Evolutionary conservation across 2,329 filamentous ascomycete genomes (phyloP).

Genomic region (Onygena corvina): DNA sequence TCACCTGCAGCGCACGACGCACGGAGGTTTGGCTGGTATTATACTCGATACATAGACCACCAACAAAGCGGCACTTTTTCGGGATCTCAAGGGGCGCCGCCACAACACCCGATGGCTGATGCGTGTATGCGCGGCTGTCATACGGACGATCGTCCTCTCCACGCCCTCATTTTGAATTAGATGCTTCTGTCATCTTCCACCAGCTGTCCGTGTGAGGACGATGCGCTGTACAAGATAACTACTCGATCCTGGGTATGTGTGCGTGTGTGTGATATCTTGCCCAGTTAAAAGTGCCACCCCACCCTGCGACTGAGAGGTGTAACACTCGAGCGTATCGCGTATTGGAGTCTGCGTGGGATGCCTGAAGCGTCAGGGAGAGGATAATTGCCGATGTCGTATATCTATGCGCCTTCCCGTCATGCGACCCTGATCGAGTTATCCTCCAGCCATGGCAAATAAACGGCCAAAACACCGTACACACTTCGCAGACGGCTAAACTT

Average conservation of each 20-base stretch:
- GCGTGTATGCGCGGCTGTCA: constrained; percentile 6
- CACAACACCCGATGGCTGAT: constrained; percentile 4
- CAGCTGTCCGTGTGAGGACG: constrained; percentile 4
- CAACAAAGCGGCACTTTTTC: neutral
- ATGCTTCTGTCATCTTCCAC: constrained; percentile 3
- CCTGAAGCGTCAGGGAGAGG: neutral
- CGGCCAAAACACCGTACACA: neutral
- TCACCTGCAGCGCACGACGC: neutral
- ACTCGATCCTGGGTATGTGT: neutral
- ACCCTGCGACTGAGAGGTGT: neutral
- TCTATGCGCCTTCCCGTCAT: constrained; percentile 5
- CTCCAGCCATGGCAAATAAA: constrained; percentile 2
- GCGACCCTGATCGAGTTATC: constrained; percentile 3
- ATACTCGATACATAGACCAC: too few species aligned
- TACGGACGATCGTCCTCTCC: neutral
- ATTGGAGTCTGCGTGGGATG: constrained; percentile 1
- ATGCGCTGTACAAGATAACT: constrained; percentile 2
- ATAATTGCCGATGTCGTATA: neutral
- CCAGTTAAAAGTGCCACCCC: neutral
- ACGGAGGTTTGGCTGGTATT: too few species aligned
- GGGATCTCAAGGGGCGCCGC: constrained; percentile 3
- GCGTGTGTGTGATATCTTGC: neutral
- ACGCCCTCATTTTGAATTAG: neutral
- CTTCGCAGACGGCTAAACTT: neutral
- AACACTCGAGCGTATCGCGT: neutral